Evolutionary conservation across 228 moss, liverwort and hornwort species (phyloP).

Genomic region (Sphagnum magellanicum): DNA sequence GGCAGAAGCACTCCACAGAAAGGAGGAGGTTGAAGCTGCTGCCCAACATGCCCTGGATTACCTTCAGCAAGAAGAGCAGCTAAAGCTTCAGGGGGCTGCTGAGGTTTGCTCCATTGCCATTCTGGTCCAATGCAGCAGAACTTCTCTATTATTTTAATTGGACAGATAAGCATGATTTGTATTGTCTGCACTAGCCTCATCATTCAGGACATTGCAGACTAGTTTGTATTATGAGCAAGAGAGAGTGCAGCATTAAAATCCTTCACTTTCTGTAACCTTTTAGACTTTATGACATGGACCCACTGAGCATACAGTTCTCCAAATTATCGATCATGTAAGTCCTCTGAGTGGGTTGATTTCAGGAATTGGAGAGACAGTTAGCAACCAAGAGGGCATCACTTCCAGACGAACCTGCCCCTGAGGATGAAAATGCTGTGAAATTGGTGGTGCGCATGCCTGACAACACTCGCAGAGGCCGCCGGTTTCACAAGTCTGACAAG

Average conservation of each 20-base stretch:
- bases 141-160: too few relatives aligned
- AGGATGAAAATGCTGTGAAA: constrained; percentile 41
- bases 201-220: too few relatives aligned
- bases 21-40: constrained; percentile 40
- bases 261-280: too few relatives aligned
- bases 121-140: neutral
- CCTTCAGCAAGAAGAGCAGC: constrained; percentile 38
- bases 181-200: too few relatives aligned
- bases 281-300: too few relatives aligned
- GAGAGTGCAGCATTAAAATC: too few relatives aligned
- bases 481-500: constrained; percentile 43
- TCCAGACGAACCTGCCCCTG: constrained; percentile 41
- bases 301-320: neutral
- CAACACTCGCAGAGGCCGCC: constrained; percentile 47
- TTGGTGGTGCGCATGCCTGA: constrained; percentile 55
- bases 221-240: too few relatives aligned
- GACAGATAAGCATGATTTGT: too few relatives aligned
- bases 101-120: constrained; percentile 12
- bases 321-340: neutral
- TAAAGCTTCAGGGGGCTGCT: constrained; percentile 33
- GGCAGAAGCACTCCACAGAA: constrained; percentile 31
- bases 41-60: constrained; percentile 38
- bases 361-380: constrained; percentile 51
- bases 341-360: neutral
- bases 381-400: constrained; percentile 47